Conservation (phyloP, 164 flowering plant genomes). For the Hamamelis virginiana region DNA sequence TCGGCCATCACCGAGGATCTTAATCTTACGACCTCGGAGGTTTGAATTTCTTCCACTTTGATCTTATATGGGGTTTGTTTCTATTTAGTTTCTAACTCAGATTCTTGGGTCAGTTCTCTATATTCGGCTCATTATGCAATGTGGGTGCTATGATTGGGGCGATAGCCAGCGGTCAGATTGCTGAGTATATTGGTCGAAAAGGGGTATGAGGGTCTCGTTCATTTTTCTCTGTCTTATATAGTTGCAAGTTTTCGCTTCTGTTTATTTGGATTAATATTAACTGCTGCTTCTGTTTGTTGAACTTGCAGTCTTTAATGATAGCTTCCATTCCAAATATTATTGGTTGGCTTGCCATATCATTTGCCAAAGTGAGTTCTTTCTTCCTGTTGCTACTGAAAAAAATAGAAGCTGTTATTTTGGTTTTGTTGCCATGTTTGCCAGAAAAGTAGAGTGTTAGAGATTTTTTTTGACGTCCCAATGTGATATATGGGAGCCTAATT, state of each 20-base stretch:
- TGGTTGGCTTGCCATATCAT: conserved; percentile 82
- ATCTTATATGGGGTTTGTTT: neutral
- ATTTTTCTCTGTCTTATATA: neutral
- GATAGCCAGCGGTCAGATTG: conserved; percentile 67
- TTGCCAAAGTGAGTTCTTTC: conserved; percentile 56
- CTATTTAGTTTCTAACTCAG: neutral
- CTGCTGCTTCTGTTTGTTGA: conserved; percentile 1
- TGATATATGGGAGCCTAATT: too few relatives aligned
- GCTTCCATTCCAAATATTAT: conserved; percentile 78
- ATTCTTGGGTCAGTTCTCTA: conserved; percentile 44
- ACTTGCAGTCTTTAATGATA: conserved; percentile 66
- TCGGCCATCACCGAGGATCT: conserved; percentile 50
- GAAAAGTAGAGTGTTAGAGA: too few relatives aligned
- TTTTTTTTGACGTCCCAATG: too few relatives aligned
- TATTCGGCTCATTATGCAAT: conserved; percentile 66
- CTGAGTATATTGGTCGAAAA: conserved; percentile 69
- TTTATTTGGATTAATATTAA: neutral
- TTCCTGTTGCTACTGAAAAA: neutral
- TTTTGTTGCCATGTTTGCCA: too few relatives aligned
- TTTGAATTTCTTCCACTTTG: conserved; percentile 9
- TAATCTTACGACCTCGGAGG: conserved; percentile 56
- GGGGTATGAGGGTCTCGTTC: conserved; percentile 40
- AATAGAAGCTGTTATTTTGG: too few relatives aligned
- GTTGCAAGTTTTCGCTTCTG: neutral
- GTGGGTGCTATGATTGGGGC: conserved; percentile 91